Percentiles rank a stretch among this genome's conserved stretches.
phyloP scores from a whole-genome alignment of 2,329 filamentous ascomycete species.

The Xylaria digitata region DNA sequence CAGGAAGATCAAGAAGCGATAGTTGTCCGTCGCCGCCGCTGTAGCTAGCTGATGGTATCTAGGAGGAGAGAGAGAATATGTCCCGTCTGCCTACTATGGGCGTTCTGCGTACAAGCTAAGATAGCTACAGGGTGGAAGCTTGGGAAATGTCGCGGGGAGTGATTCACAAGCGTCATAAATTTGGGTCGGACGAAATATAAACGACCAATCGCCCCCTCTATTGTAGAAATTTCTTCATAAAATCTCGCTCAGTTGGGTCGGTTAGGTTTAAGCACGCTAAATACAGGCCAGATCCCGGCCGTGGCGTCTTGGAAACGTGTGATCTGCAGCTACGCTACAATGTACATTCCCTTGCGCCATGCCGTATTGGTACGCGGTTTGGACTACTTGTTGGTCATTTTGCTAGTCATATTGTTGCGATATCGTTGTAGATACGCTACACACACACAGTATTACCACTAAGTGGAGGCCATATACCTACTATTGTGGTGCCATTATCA shows the following conservation, averaged over 20 bases:
- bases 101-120: background rate
- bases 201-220: constrained; percentile 1
- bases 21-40: background rate
- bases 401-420: too few species aligned
- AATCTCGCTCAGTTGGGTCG: background rate
- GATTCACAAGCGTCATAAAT: constrained; percentile 34
- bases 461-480: too few species aligned
- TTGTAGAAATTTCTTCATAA: constrained; percentile 29
- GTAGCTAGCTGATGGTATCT: background rate
- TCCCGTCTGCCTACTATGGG: too few species aligned
- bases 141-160: constrained; percentile 17
- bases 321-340: constrained; percentile 8
- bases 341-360: too few species aligned
- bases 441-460: too few species aligned
- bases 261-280: constrained; percentile 2
- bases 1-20: background rate
- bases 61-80: background rate
- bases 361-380: too few species aligned
- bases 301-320: constrained; percentile 14
- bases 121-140: constrained; percentile 4
- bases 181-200: constrained; percentile 11
- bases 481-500: too few species aligned
- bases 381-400: too few species aligned
- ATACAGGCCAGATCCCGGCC: constrained; percentile 22
- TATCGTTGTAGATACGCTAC: too few species aligned